Evolutionary conservation across 164 flowering plant genomes (phyloP).

Genomic region (Taxillus chinensis): DNA sequence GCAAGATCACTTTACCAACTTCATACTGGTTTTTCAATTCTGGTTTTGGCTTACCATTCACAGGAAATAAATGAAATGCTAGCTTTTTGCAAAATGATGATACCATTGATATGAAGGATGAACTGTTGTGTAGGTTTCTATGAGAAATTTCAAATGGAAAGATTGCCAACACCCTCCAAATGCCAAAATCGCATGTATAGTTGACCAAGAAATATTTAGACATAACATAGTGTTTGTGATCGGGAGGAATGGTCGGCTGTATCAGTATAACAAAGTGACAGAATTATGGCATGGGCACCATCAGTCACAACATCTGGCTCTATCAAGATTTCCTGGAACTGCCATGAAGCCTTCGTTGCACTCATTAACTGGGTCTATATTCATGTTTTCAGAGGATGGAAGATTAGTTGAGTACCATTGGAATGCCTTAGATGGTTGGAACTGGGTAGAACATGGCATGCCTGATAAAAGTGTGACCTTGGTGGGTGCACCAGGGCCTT

Average conservation of each 20-base stretch:
- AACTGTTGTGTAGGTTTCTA: slow-evolving; percentile 38
- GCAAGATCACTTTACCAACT: too few relatives aligned
- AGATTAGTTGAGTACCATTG: slow-evolving; percentile 75
- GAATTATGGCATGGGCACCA: slow-evolving; percentile 79
- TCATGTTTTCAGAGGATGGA: slow-evolving; percentile 67
- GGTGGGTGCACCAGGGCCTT: slow-evolving; percentile 68
- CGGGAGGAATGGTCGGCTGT: slow-evolving; percentile 63
- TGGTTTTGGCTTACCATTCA: too few relatives aligned
- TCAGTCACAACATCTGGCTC: slow-evolving; percentile 69
- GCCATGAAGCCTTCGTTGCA: slow-evolving; percentile 41
- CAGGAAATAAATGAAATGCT: too few relatives aligned
- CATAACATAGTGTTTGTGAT: slow-evolving; percentile 57
- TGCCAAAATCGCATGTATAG: slow-evolving; percentile 51
- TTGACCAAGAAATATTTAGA: slow-evolving; percentile 69
- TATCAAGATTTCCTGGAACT: slow-evolving; percentile 62
- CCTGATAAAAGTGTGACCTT: slow-evolving; percentile 48
- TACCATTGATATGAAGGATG: not conserved
- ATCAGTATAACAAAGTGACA: slow-evolving; percentile 80
- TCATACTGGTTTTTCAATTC: too few relatives aligned
- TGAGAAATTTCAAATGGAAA: slow-evolving; percentile 75
- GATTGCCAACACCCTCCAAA: slow-evolving; percentile 58
- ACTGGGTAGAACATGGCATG: slow-evolving; percentile 83
- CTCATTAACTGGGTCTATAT: slow-evolving; percentile 61
- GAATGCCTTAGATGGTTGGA: slow-evolving; percentile 69
- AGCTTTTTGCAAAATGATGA: too few relatives aligned